Conservation (phyloP, 192 early-diverging fungal genomes). For the Bifiguratus adelaidae region DNA sequence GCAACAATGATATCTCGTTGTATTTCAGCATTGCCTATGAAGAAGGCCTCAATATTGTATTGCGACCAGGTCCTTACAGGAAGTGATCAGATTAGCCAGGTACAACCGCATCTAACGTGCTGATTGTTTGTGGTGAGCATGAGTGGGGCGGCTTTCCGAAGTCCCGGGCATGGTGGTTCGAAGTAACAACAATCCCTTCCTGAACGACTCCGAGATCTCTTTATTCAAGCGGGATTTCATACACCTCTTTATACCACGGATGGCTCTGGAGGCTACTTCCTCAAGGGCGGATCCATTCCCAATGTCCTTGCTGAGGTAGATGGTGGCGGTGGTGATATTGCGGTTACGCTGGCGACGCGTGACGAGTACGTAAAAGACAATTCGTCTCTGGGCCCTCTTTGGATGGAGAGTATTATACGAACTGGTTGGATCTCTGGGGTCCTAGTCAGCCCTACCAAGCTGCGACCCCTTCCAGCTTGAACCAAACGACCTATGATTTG, state of each 20-base stretch:
- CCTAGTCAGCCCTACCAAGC: neutral
- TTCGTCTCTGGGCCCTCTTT: neutral
- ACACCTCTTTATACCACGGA: conserved; percentile 9
- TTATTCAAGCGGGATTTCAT: conserved; percentile 22
- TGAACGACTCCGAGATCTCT: conserved; percentile 12
- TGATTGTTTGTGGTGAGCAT: conserved; percentile 2
- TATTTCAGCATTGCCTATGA: conserved; percentile 3
- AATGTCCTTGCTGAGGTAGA: conserved; percentile 3
- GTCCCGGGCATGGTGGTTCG: conserved; percentile 4
- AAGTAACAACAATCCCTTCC: conserved; percentile 2
- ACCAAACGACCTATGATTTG: neutral
- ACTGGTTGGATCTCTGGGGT: conserved; percentile 3
- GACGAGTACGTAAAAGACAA: neutral
- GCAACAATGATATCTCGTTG: neutral
- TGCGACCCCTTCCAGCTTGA: neutral
- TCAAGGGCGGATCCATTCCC: neutral
- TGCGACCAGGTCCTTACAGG: conserved; percentile 2
- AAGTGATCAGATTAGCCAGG: no score
- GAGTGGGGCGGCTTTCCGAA: neutral
- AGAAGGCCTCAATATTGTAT: neutral
- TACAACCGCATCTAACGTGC: no score
- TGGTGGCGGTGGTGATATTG: neutral
- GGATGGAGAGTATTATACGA: conserved; percentile 2
- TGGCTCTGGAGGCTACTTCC: conserved; percentile 1
- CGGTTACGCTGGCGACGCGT: neutral